Conservation (phyloP, 2,329 filamentous ascomycete genomes). For the Colletotrichum magnum region DNA sequence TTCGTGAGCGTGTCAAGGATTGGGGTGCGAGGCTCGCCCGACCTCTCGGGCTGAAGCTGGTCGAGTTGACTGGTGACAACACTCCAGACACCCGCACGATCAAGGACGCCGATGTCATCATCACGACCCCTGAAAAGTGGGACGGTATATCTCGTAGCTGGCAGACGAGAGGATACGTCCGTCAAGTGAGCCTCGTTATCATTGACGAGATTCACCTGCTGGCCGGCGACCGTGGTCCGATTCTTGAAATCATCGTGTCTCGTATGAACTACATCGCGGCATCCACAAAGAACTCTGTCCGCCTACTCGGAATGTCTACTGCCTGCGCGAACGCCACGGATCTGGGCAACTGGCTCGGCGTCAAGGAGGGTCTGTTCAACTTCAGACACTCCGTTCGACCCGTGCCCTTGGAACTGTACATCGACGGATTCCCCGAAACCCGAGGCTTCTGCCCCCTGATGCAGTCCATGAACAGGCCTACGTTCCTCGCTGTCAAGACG, state of each 20-base stretch:
- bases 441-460: conserved; percentile 97
- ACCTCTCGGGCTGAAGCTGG: conserved; percentile 89
- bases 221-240: conserved; percentile 96
- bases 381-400: conserved; percentile 97
- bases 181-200: conserved; percentile 94
- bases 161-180: conserved; percentile 97
- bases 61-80: conserved; percentile 95
- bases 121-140: conserved; percentile 99
- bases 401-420: conserved; percentile 95
- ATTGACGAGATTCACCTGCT: conserved; percentile 98
- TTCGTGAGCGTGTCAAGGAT: conserved; percentile 95
- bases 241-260: conserved; percentile 95
- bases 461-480: conserved; percentile 99
- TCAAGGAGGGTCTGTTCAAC: conserved; percentile 96
- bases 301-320: conserved; percentile 98
- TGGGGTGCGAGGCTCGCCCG: conserved; percentile 87
- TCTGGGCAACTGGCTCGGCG: conserved; percentile 95
- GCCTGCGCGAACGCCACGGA: conserved; percentile 97
- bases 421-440: conserved; percentile 96
- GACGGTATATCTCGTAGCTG: conserved; percentile 99
- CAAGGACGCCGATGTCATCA: conserved; percentile 95
- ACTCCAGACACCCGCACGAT: conserved; percentile 97
- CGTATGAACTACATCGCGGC: conserved; percentile 99
- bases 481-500: conserved; percentile 95
- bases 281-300: conserved; percentile 89